Conservation (phyloP, 805 yeast genomes). For the Ogataea corticis region DNA sequence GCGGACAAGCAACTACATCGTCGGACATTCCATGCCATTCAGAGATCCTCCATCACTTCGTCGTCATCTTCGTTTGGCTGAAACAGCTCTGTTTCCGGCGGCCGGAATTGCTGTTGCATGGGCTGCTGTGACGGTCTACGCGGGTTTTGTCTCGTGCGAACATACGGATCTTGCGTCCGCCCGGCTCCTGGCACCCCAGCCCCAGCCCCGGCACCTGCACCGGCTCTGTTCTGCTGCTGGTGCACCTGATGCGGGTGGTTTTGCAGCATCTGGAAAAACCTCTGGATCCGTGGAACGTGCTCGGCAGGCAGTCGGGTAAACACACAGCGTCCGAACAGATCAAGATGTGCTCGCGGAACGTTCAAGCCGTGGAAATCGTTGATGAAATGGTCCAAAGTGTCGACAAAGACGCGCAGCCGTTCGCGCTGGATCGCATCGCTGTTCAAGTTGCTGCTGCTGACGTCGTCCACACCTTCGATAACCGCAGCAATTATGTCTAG, state of each 20-base stretch:
- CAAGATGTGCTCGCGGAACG: conserved; percentile 29
- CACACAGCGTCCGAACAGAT: conserved; percentile 33
- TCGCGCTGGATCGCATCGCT: conserved; percentile 25
- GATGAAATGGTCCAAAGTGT: conserved; percentile 29
- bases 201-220: conserved; percentile 6
- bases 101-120: conserved; percentile 6
- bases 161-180: conserved; percentile 12
- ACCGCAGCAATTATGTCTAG: conserved; percentile 32
- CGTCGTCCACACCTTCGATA: conserved; percentile 24
- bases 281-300: conserved; percentile 32
- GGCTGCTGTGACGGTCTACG: conserved; percentile 8
- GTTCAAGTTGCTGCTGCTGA: conserved; percentile 20
- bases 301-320: conserved; percentile 32
- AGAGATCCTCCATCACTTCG: conserved; percentile 41
- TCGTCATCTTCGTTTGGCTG: conserved; percentile 43
- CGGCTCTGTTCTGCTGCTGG: conserved; percentile 10
- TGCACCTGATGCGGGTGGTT: conserved; percentile 20
- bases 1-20: conserved; percentile 3
- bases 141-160: conserved; percentile 10
- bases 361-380: conserved; percentile 30
- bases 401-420: conserved; percentile 30
- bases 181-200: conserved; percentile 3
- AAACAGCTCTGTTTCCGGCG: conserved; percentile 27
- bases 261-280: conserved; percentile 32
- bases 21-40: neutral